Conservation (phyloP, 495 filamentous ascomycete species). For the Talaromyces stipitatus region DNA sequence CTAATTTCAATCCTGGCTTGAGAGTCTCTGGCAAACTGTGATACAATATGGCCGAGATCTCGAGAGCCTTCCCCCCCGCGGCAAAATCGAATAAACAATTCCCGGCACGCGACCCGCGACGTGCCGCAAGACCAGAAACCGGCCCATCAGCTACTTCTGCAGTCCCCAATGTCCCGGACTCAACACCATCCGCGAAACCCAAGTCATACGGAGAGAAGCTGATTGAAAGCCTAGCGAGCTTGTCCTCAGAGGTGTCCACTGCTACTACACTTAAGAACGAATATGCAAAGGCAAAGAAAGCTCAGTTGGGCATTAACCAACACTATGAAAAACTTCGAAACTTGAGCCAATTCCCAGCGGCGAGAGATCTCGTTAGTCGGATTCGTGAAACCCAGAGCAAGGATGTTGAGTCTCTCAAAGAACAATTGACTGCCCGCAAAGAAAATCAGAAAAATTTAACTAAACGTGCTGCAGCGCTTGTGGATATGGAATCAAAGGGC, state of each 20-base stretch:
- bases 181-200: conserved; percentile 1
- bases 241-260: neutral
- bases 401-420: neutral
- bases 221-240: neutral
- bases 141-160: neutral
- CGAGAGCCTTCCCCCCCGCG: neutral
- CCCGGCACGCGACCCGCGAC: neutral
- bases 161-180: conserved; percentile 3
- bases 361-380: neutral
- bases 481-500: neutral
- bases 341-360: conserved; percentile 4
- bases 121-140: neutral
- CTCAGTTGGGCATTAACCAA: neutral
- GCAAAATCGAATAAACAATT: neutral
- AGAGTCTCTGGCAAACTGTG: neutral
- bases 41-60: neutral
- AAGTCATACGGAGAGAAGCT: conserved; percentile 4
- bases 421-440: neutral
- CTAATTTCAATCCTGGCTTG: neutral
- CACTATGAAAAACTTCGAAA: conserved; percentile 4
- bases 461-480: conserved; percentile 1
- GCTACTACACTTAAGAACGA: neutral
- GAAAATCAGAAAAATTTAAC: neutral
- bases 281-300: neutral
- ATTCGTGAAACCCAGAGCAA: neutral